Base-by-base conservation (phyloP, 345 rosid genomes). In the Camelina laxa region DNA sequence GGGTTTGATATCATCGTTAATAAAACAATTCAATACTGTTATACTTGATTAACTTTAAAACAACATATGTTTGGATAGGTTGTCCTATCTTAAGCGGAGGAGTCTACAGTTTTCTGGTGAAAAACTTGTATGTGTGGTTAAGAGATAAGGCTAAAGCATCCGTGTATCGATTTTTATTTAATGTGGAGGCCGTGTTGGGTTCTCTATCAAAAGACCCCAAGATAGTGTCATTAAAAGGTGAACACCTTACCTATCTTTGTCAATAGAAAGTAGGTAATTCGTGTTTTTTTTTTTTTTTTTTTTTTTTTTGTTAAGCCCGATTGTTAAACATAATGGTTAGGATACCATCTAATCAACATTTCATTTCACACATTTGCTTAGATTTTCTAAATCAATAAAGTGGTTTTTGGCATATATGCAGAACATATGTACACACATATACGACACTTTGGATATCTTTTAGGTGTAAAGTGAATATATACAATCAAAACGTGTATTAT, bases 331-430 rank as follows among this genome's bases (percentile, higher is more conserved):
- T 22, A 38, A 36, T 36, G 39, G 41, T 64, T 45, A 30, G 27
- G 42, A 31, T 47, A 27, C 16, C 8, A 24, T 22, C 53, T 16
- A 24, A 4, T 15, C 15, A 48, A 33, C 13, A 49, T 7, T 49
- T 33, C 9, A 19, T 39, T 12, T 47, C 17, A 33, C 13, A 60
- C 12, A 36, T 48, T 45, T 71, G 3, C 27, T 35, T 71, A n/a
- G 39, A 67, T 49, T 22, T 71, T 49, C 14, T 10, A 50, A 50
- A 51, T 33, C 42, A 61, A 6, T 9, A 31, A 72, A 72, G 63
- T 63, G 33, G 2, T 22, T 22, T 24, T 56, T 21, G n/a, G 36
- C 22, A 47, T 47, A 33, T 59, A 58, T 33, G 7, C 20, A 31
- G 6, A 20, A 70, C 48, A 58, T 31, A 22, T 35, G 7, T 36